These are phyloP conservation scores for Micromonas commoda DNA, from an alignment of 139 green algal species.

Conservation along the genomic window DNA sequence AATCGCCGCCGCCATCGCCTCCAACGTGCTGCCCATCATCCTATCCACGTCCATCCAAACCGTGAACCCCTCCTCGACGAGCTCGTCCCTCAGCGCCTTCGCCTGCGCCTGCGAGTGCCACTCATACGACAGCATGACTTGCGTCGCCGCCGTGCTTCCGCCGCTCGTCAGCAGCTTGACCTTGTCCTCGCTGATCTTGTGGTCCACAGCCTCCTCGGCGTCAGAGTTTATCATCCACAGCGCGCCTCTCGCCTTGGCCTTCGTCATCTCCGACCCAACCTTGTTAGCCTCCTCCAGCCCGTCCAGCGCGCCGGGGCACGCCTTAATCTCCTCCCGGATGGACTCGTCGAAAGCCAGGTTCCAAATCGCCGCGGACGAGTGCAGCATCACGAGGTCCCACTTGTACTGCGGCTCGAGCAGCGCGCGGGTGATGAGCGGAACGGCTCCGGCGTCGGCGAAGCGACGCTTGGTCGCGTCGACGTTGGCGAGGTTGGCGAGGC, in stretches of 20 bases:
- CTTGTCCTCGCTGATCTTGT: conserved; percentile 30
- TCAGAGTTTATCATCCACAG: conserved; percentile 45
- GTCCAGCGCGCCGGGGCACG: conserved; percentile 41
- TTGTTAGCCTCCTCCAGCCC: conserved; percentile 34
- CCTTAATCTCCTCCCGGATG: conserved; percentile 19
- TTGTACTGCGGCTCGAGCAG: conserved; percentile 39
- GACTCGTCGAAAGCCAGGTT: conserved; percentile 51
- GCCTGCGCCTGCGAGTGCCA: conserved; percentile 47
- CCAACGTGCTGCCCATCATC: conserved; percentile 44
- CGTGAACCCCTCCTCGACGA: conserved; percentile 40
- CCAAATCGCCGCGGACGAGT: conserved; percentile 41
- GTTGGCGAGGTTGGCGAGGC: conserved; percentile 40
- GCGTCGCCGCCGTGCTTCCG: conserved; percentile 14
- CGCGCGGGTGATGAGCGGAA: neutral
- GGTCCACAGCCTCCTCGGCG: conserved; percentile 41
- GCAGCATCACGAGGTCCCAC: conserved; percentile 42
- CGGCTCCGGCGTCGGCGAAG: conserved; percentile 18
- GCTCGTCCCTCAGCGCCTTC: conserved; percentile 46
- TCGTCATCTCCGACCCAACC: conserved; percentile 5
- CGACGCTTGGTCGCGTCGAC: conserved; percentile 47
- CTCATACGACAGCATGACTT: conserved; percentile 55
- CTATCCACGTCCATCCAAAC: conserved; percentile 50
- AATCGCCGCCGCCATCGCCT: conserved; percentile 50
- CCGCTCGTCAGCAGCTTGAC: neutral
- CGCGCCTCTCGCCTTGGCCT: conserved; percentile 38